Percentiles rank a stretch among this genome's conserved stretches.
phyloP scores from a whole-genome alignment of 768 basidiomycete genomes.

The Lactarius indigo region DNA sequence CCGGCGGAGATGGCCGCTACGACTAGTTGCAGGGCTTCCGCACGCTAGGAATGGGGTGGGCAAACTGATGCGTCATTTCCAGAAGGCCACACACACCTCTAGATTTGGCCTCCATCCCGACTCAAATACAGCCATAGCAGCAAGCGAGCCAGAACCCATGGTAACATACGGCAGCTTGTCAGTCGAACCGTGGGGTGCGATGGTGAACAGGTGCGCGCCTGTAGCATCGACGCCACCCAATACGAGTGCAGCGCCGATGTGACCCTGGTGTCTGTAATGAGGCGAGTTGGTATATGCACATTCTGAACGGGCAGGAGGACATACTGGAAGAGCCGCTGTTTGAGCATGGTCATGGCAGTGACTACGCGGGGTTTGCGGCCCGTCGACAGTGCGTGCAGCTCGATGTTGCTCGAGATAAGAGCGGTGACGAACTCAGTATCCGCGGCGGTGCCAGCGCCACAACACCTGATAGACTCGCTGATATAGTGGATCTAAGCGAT shows the following conservation, averaged over 20 bases:
- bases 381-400: conserved; percentile 85
- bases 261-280: conserved; percentile 75
- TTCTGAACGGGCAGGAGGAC: conserved; percentile 22
- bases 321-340: conserved; percentile 91
- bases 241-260: conserved; percentile 92
- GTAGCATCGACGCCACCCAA: conserved; percentile 95
- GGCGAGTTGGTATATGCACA: background rate
- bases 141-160: conserved; percentile 95
- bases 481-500: conserved; percentile 87
- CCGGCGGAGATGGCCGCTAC: conserved; percentile 87
- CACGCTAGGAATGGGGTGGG: conserved; percentile 47
- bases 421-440: conserved; percentile 96
- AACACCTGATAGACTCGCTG: conserved; percentile 92
- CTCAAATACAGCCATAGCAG: conserved; percentile 99
- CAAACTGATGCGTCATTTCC: conserved; percentile 5
- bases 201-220: conserved; percentile 93
- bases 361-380: conserved; percentile 91
- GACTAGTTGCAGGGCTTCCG: conserved; percentile 79
- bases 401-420: conserved; percentile 93
- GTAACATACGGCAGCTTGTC: conserved; percentile 99
- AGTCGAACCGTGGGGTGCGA: conserved; percentile 95
- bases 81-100: conserved; percentile 52
- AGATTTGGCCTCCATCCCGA: conserved; percentile 77
- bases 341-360: conserved; percentile 98
- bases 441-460: conserved; percentile 98